Base-by-base conservation (phyloP, 1,284 basidiomycete genomes). In the Leccinum solheimii region DNA sequence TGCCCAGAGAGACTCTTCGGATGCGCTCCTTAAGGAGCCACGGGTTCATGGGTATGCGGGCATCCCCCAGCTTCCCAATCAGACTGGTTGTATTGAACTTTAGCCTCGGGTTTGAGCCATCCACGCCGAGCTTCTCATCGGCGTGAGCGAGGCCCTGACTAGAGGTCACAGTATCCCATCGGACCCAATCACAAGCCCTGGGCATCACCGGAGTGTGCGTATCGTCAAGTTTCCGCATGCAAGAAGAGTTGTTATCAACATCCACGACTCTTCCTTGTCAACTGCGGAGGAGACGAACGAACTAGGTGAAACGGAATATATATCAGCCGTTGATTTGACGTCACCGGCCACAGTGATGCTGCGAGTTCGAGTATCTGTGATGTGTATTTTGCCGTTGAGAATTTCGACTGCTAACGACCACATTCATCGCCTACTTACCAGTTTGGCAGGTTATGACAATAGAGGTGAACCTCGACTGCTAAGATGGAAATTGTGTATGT, bases 401-500 rank as follows among this genome's bases (percentile, higher is more conserved):
- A 30, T 30, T 19, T 48, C 43, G 43, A 48, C 21, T 10, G 10
- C 11, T 23, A 14, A 21, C 13, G 6, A 9, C 10, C 45, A 16
- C 10, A 11, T 45, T n/a, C 19, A 45, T 45, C 19, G 10, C 19
- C 43, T 40, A 40, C 16, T 40, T 43, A 43, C 40, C n/a, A 43
- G 9, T 48, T 21, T 19, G 21, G 6, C 45, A 48, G 45, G 14
- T 49, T 49, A 2, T 7, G 10, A 7, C 13, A 13, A 49, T 23
- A 13, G 21, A 49, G 48, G 48, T 21, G 23, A 10, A 61, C 34
- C 26, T 81, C 78, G 5, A 81, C 68, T 0, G 72, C 77, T 8
- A 71, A 58, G n/a, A 76, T 56, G 16, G 55, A 1, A 56, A 79
- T 64, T 6, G 62, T 64, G 13, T 16, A 10, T 67, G 48, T n/a